Conservation (phyloP, 2,329 filamentous ascomycete species). For the Diaporthe ilicicola region DNA sequence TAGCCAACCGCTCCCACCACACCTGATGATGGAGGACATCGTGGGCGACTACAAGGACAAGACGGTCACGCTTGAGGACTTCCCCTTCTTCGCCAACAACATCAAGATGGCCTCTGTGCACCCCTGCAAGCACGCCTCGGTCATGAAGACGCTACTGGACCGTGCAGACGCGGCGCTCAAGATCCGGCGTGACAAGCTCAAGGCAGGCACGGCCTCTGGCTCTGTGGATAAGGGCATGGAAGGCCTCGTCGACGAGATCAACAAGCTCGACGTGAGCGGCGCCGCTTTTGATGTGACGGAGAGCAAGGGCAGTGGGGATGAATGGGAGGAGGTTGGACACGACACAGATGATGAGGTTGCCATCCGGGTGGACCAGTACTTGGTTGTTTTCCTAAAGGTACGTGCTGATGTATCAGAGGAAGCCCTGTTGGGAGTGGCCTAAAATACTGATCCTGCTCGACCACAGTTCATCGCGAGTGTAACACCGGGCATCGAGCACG, state of each 20-base stretch:
- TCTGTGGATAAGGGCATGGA: conserved; percentile 72
- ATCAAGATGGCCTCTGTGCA: conserved; percentile 98
- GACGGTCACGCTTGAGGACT: conserved; percentile 97
- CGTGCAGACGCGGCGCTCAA: conserved; percentile 94
- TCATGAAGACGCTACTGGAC: conserved; percentile 98
- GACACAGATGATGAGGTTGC: conserved; percentile 78
- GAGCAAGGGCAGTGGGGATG: conserved; percentile 61
- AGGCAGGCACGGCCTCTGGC: conserved; percentile 60
- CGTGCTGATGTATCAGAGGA: conserved; percentile 37
- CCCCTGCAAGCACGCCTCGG: conserved; percentile 94
- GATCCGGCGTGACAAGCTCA: conserved; percentile 83
- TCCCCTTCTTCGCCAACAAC: conserved; percentile 89
- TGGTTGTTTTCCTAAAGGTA: conserved; percentile 88
- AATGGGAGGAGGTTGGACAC: conserved; percentile 72
- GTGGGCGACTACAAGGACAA: conserved; percentile 64
- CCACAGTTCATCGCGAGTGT: conserved; percentile 81
- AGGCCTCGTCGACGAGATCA: conserved; percentile 84
- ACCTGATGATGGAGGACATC: conserved; percentile 51
- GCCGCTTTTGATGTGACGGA: conserved; percentile 55
- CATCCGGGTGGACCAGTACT: conserved; percentile 87
- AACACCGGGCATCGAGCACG: conserved; percentile 95
- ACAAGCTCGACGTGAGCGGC: conserved; percentile 66
- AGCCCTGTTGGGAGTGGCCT: conserved; percentile 28
- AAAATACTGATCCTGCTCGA: conserved; percentile 5
- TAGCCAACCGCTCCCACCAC: conserved; percentile 62